These are phyloP conservation scores for Malassezia pachydermatis DNA, from an alignment of 1,284 basidiomycete species.

Conservation along the genomic window DNA sequence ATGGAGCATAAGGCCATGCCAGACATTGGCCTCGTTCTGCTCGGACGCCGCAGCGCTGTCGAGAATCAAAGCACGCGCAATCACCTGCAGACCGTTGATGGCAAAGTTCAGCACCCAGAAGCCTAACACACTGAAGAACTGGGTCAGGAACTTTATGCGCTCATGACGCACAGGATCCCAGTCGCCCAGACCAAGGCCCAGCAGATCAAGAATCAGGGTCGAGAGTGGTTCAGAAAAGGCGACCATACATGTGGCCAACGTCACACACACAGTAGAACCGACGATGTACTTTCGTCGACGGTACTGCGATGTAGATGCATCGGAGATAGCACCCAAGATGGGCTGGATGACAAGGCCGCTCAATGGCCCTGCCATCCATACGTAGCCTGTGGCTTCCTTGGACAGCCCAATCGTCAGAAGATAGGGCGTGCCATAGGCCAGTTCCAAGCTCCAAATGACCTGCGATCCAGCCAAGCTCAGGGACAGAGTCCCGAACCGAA, in stretches of 20 bases:
- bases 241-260: conserved; percentile 66
- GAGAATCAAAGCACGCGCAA: conserved; percentile 76
- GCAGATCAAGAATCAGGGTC: conserved; percentile 63
- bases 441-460: conserved; percentile 80
- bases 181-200: conserved; percentile 68
- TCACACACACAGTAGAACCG: conserved; percentile 62
- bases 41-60: conserved; percentile 78
- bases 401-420: conserved; percentile 76
- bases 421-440: conserved; percentile 82
- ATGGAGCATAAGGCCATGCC: conserved; percentile 64
- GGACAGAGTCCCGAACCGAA: conserved; percentile 47
- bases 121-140: conserved; percentile 65
- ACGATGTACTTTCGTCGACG: conserved; percentile 75
- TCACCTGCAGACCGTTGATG: conserved; percentile 79
- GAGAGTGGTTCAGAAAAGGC: conserved; percentile 76
- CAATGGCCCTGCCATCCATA: conserved; percentile 91
- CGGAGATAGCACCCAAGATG: conserved; percentile 84
- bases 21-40: conserved; percentile 85
- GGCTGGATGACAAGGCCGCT: conserved; percentile 89
- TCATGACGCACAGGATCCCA: conserved; percentile 67
- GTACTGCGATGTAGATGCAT: conserved; percentile 77
- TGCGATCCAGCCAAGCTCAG: conserved; percentile 65
- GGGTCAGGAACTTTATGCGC: conserved; percentile 22
- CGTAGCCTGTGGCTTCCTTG: conserved; percentile 79
- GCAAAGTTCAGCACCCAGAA: conserved; percentile 93